Conservation (phyloP, 176 grass and related monocot genomes). For the Aechmea fasciata region DNA sequence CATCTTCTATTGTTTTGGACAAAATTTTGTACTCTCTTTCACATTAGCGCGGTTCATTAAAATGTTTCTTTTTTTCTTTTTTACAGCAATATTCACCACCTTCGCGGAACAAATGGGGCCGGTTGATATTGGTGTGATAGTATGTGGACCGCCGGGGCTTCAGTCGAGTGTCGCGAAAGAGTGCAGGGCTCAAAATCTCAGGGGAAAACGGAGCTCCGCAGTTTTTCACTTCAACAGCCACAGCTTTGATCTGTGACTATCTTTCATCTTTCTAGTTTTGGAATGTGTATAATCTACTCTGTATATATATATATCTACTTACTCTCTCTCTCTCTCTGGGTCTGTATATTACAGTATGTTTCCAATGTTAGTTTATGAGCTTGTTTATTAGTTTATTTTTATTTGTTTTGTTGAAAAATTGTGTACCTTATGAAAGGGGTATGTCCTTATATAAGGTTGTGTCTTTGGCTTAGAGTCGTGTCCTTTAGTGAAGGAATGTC, state of each 20-base stretch:
- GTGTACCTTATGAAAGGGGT: no score
- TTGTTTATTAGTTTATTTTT: no score
- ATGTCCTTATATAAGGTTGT: no score
- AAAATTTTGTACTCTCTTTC: not conserved
- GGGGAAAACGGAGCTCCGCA: conserved; percentile 28
- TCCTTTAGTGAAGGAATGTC: no score
- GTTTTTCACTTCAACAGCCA: conserved; percentile 96
- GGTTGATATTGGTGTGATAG: conserved; percentile 43
- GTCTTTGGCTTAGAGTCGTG: no score
- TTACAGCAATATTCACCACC: conserved; percentile 25
- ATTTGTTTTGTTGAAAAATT: no score
- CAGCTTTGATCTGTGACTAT: conserved; percentile 77
- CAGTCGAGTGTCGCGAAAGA: conserved; percentile 68
- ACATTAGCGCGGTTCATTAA: not conserved
- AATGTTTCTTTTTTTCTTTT: not conserved
- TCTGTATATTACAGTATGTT: no score
- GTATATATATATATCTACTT: no score
- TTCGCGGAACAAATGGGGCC: conserved; percentile 24
- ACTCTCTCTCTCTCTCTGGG: no score
- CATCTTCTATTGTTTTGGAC: not conserved
- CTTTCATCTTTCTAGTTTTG: not conserved
- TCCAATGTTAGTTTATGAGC: no score
- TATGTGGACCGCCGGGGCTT: conserved; percentile 67
- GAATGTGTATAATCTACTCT: no score
- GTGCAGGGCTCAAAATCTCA: conserved; percentile 62